Evolutionary conservation across 139 green algal species (phyloP).

Genomic region (Closterium sp.): DNA sequence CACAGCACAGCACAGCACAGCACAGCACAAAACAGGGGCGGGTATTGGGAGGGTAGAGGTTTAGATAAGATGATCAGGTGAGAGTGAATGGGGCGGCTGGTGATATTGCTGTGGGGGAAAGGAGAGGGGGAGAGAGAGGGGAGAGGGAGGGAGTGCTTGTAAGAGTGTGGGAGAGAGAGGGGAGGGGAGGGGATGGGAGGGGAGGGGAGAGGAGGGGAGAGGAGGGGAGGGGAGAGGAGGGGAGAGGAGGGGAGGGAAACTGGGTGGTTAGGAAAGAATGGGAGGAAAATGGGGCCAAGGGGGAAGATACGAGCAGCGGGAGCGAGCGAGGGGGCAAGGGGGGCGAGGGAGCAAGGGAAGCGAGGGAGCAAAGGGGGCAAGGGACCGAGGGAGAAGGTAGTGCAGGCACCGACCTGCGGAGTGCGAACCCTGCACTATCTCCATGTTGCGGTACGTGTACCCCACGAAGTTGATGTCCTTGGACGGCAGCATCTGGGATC

Average conservation of each 20-base stretch:
- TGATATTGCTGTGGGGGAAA: neutral
- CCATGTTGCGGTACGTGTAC: no score
- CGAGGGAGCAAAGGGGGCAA: no score
- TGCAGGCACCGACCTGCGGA: conserved; percentile 72
- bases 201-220: neutral
- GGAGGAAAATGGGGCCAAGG: no score
- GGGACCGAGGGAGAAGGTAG: no score
- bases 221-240: neutral
- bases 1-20: neutral
- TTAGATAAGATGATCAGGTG: neutral
- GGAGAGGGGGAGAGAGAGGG: neutral
- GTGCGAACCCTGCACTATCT: conserved; percentile 98
- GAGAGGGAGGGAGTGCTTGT: neutral
- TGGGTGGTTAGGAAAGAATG: no score
- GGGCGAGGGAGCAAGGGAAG: no score
- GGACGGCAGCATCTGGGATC: conserved; percentile 11
- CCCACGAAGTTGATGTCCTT: conserved; percentile 80
- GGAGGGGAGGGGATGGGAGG: no score
- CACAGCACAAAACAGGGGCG: neutral
- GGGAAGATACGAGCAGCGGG: no score
- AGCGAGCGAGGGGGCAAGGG: no score
- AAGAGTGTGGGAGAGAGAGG: neutral
- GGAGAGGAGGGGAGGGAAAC: neutral
- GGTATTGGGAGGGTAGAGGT: neutral
- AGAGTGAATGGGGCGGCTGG: neutral